These are phyloP conservation scores for Phoma sp. DNA, from an alignment of 2,329 filamentous ascomycete species.

Conservation along the genomic window DNA sequence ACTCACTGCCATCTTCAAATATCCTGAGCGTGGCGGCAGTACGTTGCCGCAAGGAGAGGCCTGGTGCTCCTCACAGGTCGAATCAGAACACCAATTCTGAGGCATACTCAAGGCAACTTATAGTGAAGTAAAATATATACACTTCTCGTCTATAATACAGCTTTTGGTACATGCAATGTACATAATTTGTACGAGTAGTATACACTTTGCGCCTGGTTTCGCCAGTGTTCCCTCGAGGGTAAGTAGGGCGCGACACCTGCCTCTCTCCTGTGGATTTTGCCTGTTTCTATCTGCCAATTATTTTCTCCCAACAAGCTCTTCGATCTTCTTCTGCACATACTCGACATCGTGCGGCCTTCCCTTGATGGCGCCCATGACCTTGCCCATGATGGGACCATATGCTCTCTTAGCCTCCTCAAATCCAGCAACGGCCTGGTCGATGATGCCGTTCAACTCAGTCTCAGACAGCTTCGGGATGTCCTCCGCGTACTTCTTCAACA, in stretches of 20 bases:
- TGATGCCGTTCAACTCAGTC: conserved; percentile 63
- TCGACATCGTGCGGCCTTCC: conserved; percentile 70
- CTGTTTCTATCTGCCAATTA: not conserved
- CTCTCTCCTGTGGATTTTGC: not conserved
- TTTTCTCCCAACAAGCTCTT: conserved; percentile 47
- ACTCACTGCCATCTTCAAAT: not conserved
- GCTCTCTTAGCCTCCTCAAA: conserved; percentile 57
- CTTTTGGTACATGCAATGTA: conserved; percentile 5
- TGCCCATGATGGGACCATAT: conserved; percentile 70
- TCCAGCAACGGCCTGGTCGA: conserved; percentile 60
- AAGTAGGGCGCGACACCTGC: too few relatives aligned
- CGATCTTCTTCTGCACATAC: conserved; percentile 66
- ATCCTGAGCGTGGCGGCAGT: too few relatives aligned
- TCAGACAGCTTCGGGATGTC: conserved; percentile 64
- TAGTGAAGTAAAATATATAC: not conserved
- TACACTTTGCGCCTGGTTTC: too few relatives aligned
- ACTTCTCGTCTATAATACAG: not conserved
- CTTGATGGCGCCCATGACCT: conserved; percentile 59
- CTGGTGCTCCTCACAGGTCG: too few relatives aligned
- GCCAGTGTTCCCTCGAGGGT: too few relatives aligned
- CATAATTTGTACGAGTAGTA: not conserved
- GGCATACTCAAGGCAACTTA: too few relatives aligned
- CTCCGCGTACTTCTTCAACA: conserved; percentile 70
- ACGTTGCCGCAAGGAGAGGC: too few relatives aligned
- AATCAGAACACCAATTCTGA: too few relatives aligned